Conservation (phyloP, 2,329 filamentous ascomycete species). For the Akanthomyces muscarius region DNA sequence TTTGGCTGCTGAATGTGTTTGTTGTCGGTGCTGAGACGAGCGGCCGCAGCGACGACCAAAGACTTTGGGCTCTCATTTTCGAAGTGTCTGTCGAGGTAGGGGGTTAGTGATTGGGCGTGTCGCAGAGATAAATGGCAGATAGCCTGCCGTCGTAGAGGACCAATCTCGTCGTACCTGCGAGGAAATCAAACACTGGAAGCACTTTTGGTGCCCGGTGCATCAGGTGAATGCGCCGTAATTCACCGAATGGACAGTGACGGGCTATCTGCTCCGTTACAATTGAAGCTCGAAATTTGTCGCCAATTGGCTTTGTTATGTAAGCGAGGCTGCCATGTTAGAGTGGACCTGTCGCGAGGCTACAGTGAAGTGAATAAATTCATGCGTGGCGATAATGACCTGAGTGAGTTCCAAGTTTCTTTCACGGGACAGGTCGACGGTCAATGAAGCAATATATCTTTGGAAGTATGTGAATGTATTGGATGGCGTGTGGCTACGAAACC, state of each 20-base stretch:
- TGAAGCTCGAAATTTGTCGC: slow-evolving; percentile 19
- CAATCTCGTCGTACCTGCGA: not conserved
- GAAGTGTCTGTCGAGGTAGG: not conserved
- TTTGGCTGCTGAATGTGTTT: slow-evolving; percentile 26
- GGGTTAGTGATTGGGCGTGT: not conserved
- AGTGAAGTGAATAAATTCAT: not conserved
- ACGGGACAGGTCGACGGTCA: no score
- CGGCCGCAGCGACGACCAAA: slow-evolving; percentile 32
- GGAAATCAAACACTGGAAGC: not conserved
- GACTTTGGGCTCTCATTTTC: slow-evolving; percentile 31
- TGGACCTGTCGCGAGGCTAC: slow-evolving; percentile 9
- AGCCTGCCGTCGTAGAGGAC: not conserved
- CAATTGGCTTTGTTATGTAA: slow-evolving; percentile 14
- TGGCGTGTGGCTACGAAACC: not conserved
- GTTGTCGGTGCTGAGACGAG: slow-evolving; percentile 30
- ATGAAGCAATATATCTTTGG: no score
- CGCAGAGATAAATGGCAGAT: not conserved
- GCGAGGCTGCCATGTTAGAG: slow-evolving; percentile 14
- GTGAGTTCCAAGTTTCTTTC: not conserved
- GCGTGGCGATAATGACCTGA: not conserved
- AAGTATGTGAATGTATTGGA: not conserved
- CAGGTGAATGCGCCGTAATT: not conserved
- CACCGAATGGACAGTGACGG: not conserved
- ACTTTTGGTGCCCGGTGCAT: not conserved
- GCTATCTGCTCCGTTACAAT: not conserved